phyloP scores from a whole-genome alignment of 495 filamentous ascomycete species.

The Aspergillus incahuasiensis region DNA sequence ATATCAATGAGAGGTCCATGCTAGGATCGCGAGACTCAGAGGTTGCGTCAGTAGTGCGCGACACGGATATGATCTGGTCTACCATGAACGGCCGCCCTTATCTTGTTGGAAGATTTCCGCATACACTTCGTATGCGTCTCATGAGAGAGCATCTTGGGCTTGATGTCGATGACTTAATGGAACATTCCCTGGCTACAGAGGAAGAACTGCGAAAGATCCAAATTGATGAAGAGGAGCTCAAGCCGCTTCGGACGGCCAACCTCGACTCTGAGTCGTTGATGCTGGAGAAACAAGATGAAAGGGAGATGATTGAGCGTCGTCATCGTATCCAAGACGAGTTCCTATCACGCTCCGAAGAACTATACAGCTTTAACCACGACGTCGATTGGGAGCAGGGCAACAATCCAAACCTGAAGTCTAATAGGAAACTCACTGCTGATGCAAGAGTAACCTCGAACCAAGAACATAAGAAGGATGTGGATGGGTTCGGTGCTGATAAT shows the following conservation, averaged over 20 bases:
- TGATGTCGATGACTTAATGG: slow-evolving; percentile 86
- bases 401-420: slow-evolving; percentile 57
- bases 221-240: slow-evolving; percentile 31
- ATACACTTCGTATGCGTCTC: slow-evolving; percentile 85
- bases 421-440: slow-evolving; percentile 58
- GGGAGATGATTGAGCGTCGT: slow-evolving; percentile 51
- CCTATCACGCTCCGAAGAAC: slow-evolving; percentile 53
- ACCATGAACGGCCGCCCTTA: slow-evolving; percentile 87
- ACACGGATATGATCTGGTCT: slow-evolving; percentile 90
- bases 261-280: slow-evolving; percentile 33
- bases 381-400: slow-evolving; percentile 62
- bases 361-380: slow-evolving; percentile 83
- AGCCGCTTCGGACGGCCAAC: slow-evolving; percentile 16
- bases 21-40: slow-evolving; percentile 87
- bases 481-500: slow-evolving; percentile 69
- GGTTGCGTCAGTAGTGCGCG: slow-evolving; percentile 82
- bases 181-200: slow-evolving; percentile 60
- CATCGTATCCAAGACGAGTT: slow-evolving; percentile 59
- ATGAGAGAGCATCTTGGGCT: slow-evolving; percentile 97
- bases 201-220: slow-evolving; percentile 42
- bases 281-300: slow-evolving; percentile 44
- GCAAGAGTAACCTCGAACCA: slow-evolving; percentile 58
- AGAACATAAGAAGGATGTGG: slow-evolving; percentile 68
- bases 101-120: slow-evolving; percentile 84
- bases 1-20: slow-evolving; percentile 99